Evolutionary conservation across 2,329 filamentous ascomycete genomes (phyloP), one percentile per base, ranked within the genome.

Genomic region (Decorospora gaudefroyi): DNA sequence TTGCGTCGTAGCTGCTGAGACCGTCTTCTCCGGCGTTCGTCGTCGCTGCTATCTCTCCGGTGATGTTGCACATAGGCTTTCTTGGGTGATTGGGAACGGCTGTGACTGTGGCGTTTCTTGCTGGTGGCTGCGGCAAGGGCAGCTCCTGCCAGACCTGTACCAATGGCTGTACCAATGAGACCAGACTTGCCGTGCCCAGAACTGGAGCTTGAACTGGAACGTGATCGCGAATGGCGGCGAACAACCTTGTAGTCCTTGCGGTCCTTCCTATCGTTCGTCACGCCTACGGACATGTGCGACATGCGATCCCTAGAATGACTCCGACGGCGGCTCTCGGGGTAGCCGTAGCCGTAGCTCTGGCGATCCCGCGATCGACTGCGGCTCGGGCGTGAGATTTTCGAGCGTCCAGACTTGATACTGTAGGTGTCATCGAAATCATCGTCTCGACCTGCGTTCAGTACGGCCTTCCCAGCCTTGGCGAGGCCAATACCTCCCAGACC

Each of bases 371-470:
- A 74, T 53, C 48, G 64, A 27, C 71, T 74, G 15, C 69, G 64
- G 31, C 68, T 66, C 11, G 63, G 65, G 47, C 51, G 49, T 11
- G 60, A 64, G 8, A 55, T 50, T 29, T 56, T 51, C 1, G 67
- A 67, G 37, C 69, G 74, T 12, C 81, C 79, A 41, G 79, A 78
- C 42, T 78, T 79, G 53, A 82, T 72, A 53, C 77, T 83, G 51
- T 84, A 81, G 0, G 78, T 80, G 55, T 84, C 81, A 51, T 83
- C 78, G 49, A 82, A 83, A 37, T 82, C 78, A 45, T 80, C 71
- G 25, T n/a, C n/a, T n/a, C 63, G 69, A 11, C 72, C 69, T 19
- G 71, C 72, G 31, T 71, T 74, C 54, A 77, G 79, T 9, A 84
- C 57, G 2, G 77, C 76, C 57, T 80, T 78, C 2, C 78, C 78